phyloP scores from a whole-genome alignment of 1,284 basidiomycete species.

The Paramarasmius palmivorus region DNA sequence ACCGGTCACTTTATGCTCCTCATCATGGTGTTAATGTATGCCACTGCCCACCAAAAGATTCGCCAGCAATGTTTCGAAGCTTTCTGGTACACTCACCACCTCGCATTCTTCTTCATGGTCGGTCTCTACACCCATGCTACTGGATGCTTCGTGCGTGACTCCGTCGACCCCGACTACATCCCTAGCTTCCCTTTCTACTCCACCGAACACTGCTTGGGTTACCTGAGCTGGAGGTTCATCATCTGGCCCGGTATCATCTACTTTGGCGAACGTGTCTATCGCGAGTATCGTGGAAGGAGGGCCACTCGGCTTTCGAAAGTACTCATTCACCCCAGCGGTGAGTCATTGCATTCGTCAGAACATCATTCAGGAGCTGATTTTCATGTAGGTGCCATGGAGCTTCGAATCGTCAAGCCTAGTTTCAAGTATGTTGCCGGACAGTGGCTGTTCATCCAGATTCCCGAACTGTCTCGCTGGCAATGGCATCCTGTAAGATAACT shows the following conservation, averaged over 20 bases:
- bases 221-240: slow-evolving; percentile 82
- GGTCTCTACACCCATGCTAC: slow-evolving; percentile 86
- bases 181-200: slow-evolving; percentile 80
- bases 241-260: slow-evolving; percentile 88
- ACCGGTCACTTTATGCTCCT: slow-evolving; percentile 90
- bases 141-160: slow-evolving; percentile 90
- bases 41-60: slow-evolving; percentile 81
- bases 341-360: slow-evolving; percentile 24
- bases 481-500: slow-evolving; percentile 79
- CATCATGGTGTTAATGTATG: slow-evolving; percentile 85
- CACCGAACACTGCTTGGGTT: slow-evolving; percentile 81
- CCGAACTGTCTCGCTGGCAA: slow-evolving; percentile 79
- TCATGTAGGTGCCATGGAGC: slow-evolving; percentile 76
- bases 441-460: slow-evolving; percentile 88
- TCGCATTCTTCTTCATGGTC: slow-evolving; percentile 91
- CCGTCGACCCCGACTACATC: slow-evolving; percentile 65
- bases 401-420: slow-evolving; percentile 84
- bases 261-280: slow-evolving; percentile 79
- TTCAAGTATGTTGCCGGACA: slow-evolving; percentile 89
- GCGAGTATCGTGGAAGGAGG: slow-evolving; percentile 76
- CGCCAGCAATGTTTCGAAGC: slow-evolving; percentile 86
- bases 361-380: slow-evolving; percentile 15
- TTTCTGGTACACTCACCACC: slow-evolving; percentile 93
- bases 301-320: slow-evolving; percentile 79
- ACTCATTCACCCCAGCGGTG: slow-evolving; percentile 79